Evolutionary conservation across 1,139 yeast genomes (phyloP), one percentile per base, ranked within the genome.

Genomic region (Candida sojae): DNA sequence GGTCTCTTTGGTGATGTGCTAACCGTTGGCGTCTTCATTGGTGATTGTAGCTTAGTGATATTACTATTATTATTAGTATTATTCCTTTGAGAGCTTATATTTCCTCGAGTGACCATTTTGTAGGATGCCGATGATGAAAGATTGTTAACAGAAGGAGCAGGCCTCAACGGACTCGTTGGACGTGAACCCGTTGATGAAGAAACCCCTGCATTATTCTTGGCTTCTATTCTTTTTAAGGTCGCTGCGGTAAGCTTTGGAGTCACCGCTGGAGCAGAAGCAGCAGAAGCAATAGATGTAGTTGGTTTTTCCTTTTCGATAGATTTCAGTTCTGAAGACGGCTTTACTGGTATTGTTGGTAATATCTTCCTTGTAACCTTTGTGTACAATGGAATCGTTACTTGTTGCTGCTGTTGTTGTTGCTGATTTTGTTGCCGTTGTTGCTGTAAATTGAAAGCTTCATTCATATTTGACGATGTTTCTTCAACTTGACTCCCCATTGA

Each of bases 351-450:
- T 8, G 57, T 53, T 0, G 74, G 70, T 17, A 70, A 47, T 4
- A 72, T 69, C 47, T 68, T 72, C 35, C 77, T 56, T 0, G 71
- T 59, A 1, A 70, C 76, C 49, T 68, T 70, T 3, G 67, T 48
- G 39, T 59, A 55, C 40, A 60, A 46, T 6, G 70, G 69, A n/a
- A 43, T 25, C 6, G 44, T 8, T 4, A 25, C 9, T n/a, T 25
- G 31, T 8, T 26, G 29, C 4, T 26, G 29, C 9, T 26, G 29
- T 26, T 26, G 29, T 4, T 26, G 29, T 26, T 26, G 29, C 4
- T 26, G 29, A 2, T 26, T 6, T 26, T 26, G 29, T 26, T 26
- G 29, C 4, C 4, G 29, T 8, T 26, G 29, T 8, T 26, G 5
- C 5, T 26, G 29, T 8, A 26, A 26, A 8, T 26, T 31, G 3